Conservation (phyloP, 768 basidiomycete genomes). For the Pulveroboletus frians region DNA sequence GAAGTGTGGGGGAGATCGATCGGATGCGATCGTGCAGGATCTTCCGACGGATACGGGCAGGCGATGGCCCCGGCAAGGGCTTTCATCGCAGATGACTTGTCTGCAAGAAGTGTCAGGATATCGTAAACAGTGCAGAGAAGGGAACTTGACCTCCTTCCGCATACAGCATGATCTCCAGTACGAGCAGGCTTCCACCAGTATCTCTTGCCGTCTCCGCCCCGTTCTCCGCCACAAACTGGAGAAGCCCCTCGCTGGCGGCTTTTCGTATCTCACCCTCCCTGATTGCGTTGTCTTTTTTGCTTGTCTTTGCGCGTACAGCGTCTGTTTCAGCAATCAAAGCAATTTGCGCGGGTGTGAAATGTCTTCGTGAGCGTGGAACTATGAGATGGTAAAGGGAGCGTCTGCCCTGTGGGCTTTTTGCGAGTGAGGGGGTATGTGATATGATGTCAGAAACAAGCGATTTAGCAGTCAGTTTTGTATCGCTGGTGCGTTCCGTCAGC, state of each 20-base stretch:
- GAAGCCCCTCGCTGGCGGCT: slow-evolving; percentile 67
- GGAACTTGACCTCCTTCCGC: slow-evolving; percentile 69
- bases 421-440: slow-evolving; percentile 50
- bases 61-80: slow-evolving; percentile 57
- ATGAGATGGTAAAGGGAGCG: slow-evolving; percentile 80
- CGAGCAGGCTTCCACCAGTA: slow-evolving; percentile 72
- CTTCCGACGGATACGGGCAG: slow-evolving; percentile 50
- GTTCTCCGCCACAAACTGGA: slow-evolving; percentile 63
- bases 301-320: slow-evolving; percentile 58
- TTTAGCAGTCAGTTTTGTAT: slow-evolving; percentile 86
- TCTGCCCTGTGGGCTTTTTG: slow-evolving; percentile 66
- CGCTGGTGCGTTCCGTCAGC: slow-evolving; percentile 42
- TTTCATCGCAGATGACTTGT: slow-evolving; percentile 60
- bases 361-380: slow-evolving; percentile 73
- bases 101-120: slow-evolving; percentile 34
- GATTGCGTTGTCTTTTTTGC: slow-evolving; percentile 69
- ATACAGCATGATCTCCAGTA: slow-evolving; percentile 78
- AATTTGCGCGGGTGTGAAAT: slow-evolving; percentile 84
- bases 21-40: slow-evolving; percentile 49
- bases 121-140: not conserved
- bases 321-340: slow-evolving; percentile 71
- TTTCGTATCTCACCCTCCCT: slow-evolving; percentile 67
- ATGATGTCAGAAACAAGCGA: slow-evolving; percentile 70
- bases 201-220: slow-evolving; percentile 64
- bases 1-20: slow-evolving; percentile 82